Percentiles rank a stretch among this genome's conserved stretches.
phyloP scores from a whole-genome alignment of 805 yeast genomes.

The Schwanniomyces yamadae region DNA sequence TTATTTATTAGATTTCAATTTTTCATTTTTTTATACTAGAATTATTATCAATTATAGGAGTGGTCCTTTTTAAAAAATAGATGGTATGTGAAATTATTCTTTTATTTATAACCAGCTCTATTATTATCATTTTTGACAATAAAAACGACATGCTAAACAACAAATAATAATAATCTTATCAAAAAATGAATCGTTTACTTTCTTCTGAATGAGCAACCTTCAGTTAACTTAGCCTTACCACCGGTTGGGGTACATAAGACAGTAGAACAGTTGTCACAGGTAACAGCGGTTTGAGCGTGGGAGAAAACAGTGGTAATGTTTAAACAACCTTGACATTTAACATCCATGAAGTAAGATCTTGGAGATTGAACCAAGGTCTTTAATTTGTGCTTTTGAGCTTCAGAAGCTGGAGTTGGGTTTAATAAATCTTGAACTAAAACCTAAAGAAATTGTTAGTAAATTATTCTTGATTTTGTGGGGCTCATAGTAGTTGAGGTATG shows the following conservation, averaged over 20 bases:
- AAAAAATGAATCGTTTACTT: constrained; percentile 56
- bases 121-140: too few relatives aligned
- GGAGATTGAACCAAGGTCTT: constrained; percentile 97
- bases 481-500: too few relatives aligned
- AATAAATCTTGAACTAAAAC: constrained; percentile 99
- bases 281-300: constrained; percentile 99
- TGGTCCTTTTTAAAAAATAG: constrained; percentile 1
- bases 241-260: constrained; percentile 99
- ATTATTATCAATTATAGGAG: constrained; percentile 1
- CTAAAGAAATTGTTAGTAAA: constrained; percentile 38
- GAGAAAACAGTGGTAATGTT: constrained; percentile 99
- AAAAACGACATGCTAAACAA: not conserved
- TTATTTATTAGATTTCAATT: constrained; percentile 2
- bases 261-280: constrained; percentile 98
- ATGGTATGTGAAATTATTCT: too few relatives aligned
- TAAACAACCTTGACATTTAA: constrained; percentile 99
- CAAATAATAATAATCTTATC: constrained; percentile 3
- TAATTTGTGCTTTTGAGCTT: constrained; percentile 95
- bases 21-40: constrained; percentile 1
- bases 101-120: too few relatives aligned
- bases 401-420: constrained; percentile 97
- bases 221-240: constrained; percentile 99
- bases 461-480: too few relatives aligned
- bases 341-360: constrained; percentile 99
- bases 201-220: constrained; percentile 99